Base-by-base conservation (phyloP, 225 moss, liverwort and hornwort species). In the Bryoerythrophyllum caledonicum region DNA sequence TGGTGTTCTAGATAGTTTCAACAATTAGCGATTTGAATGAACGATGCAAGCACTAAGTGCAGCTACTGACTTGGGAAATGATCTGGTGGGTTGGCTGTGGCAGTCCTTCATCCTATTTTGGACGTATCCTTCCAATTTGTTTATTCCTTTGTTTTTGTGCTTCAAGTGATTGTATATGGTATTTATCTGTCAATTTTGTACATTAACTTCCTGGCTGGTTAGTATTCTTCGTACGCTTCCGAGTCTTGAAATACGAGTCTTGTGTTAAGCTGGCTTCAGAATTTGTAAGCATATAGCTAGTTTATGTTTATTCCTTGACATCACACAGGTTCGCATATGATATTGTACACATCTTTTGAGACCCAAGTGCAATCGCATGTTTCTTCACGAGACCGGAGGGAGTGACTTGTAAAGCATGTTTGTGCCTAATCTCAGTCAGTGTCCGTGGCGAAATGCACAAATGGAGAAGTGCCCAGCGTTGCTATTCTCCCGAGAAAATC, bases 81-180 rank as follows among this genome's bases (percentile, higher is more conserved):
- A 52, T 68, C 60, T 62, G 61, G 30, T 89, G 81, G 81, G 68
- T 74, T 82, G 75, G 76, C 70, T 80, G 80, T 76, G 82, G 44
- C 94, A 97, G 97, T 99, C 97, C 9, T 99, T 93, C 78, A 91
- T 99, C 77, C 87, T 99, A 40, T 99, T 99, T 87, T 99, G 97
- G 97, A 99, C 97, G 97, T 97, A 97, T 97, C 96, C 94, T 92
- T 80, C 25, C 57, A 63, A 72, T 68, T 19, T 48, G 4, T 60
- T 74, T 69, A 7, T 53, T 46, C 53, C 16, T 73, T 76, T 58
- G 9, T 21, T 71, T 67, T 56, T 28, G 26, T 62, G 25, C 40
- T 78, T 74, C 7, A 7, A 43, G 27, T 79, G 49, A 25, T 38
- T 71, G 57, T 53, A 19, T 52, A 27, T 17, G n/a, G 49, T 65